A percentile compares a stretch with the other conserved stretches of the same genome.
Conservation (phyloP, 176 grass and related monocot species). For the Zea mays region Zm-B73-REFERENCE-NAM-5.0 NC_050098.1:145809501-145810000, state of each 20-base stretch:
- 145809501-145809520: slow-evolving; percentile 99
- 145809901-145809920: neutral
- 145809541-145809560: slow-evolving; percentile 88
- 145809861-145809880: neutral
- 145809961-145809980: neutral
- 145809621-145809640: slow-evolving; percentile 99
- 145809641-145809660: slow-evolving; percentile 99
- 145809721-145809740: slow-evolving; percentile 89
- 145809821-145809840: slow-evolving; percentile 5
- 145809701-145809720: slow-evolving; percentile 90
- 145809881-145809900: neutral
- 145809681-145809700: slow-evolving; percentile 93
- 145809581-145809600: slow-evolving; percentile 92
- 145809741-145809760: slow-evolving; percentile 62
- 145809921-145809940: neutral
- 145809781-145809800: neutral
- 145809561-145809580: slow-evolving; percentile 94
- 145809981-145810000: neutral
- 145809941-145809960: neutral
- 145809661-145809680: slow-evolving; percentile 94
- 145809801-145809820: neutral
- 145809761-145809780: neutral
- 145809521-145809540: slow-evolving; percentile 91
- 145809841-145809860: slow-evolving; percentile 3
- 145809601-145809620: slow-evolving; percentile 98